Base-by-base conservation (phyloP, 306 rosid species). In the Casuarina glauca region DNA sequence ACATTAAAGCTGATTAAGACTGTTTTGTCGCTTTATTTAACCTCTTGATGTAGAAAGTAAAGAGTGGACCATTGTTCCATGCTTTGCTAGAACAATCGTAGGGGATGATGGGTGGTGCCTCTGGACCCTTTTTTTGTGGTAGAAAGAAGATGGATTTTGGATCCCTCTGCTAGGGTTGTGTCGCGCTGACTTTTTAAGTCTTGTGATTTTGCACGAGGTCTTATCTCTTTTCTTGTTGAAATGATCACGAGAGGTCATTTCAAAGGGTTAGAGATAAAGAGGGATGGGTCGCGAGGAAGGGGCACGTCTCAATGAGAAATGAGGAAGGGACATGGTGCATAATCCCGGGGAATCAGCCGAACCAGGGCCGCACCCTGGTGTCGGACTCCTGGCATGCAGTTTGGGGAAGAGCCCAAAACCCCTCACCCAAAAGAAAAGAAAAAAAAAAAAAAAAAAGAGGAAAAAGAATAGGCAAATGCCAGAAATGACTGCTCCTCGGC, bases 341-440 rank as follows among this genome's bases (percentile, higher is more conserved):
- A 82, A 80, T 82, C 49, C 75, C 69, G 55, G 90, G 89, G 89
- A 83, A 85, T 77, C 72, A 77, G 76, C 58, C 55, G 42, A 88
- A 80, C 81, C 85, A 76, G 62, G 81, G 67, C 87, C 86, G 80
- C 86, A 81, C 79, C 91, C 81, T 55, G 32, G 69, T 91, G 96
- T 91, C 90, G 96, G 89, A 72, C 69, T 51, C 86, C 66, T 48
- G 17, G 76, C 88, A 38, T 77, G 88, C 93, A 48, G 11, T 9
- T 48, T 48, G 2, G 51, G 12, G 83, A 80, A 80, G 16, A 54
- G 50, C 20, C 77, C 71, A 36, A 79, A 74, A 58, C 58, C 77
- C 19, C 15, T 12, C 57, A 51, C 15, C 51, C 51, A 48, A 48
- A 48, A 48, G 12, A 48, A 48, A 66, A 36, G 62, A 42, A 69